Conservation (phyloP, 108 stramenopile species). For the Epithemia pelagica region DNA sequence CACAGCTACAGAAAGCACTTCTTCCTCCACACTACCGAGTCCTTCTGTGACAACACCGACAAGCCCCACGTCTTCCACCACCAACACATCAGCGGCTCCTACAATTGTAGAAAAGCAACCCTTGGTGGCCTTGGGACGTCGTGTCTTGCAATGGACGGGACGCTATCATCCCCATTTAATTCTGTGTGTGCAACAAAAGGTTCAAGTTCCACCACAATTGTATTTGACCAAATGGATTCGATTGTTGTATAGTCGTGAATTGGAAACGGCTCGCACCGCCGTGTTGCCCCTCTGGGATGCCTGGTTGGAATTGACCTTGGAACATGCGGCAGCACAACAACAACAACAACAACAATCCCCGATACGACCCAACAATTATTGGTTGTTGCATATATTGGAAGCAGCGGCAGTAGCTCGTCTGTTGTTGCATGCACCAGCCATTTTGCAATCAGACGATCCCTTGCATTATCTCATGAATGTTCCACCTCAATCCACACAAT, state of each 20-base stretch:
- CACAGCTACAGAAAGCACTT: background rate
- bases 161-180: background rate
- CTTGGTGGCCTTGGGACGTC: background rate
- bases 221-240: conserved; percentile 74
- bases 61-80: background rate
- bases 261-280: background rate
- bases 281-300: conserved; percentile 44
- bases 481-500: background rate
- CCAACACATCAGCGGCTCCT: conserved; percentile 10
- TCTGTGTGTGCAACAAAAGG: background rate
- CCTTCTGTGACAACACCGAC: background rate
- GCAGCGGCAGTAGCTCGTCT: conserved; percentile 41
- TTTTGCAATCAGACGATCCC: conserved; percentile 11
- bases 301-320: background rate
- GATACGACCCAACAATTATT: background rate
- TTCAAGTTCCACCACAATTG: conserved; percentile 5
- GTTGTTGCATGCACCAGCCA: conserved; percentile 28
- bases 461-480: conserved; percentile 19
- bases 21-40: background rate
- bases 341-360: background rate
- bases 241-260: conserved; percentile 70
- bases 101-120: background rate
- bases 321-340: background rate
- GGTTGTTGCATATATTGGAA: conserved; percentile 33
- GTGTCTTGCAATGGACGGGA: background rate